A percentile compares a stretch with the other conserved stretches of the same genome.
These are phyloP conservation scores for Plasmodium ovale DNA, from an alignment of 169 alveolate species.

Conservation along the genomic window DNA sequence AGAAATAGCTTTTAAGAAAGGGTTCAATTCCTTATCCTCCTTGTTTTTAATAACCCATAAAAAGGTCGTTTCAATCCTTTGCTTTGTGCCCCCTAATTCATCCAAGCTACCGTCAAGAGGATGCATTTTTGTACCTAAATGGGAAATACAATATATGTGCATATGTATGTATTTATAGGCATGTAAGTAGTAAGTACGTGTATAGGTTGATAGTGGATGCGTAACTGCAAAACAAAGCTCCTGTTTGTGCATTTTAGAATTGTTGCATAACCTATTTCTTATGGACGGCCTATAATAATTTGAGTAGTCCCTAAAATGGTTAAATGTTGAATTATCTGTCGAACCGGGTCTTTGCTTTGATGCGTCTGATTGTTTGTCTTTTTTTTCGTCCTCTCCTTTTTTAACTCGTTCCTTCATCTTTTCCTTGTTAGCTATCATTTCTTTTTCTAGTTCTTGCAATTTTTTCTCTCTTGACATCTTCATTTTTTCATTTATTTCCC, in stretches of 20 bases:
- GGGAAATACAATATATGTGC: conserved; percentile 1
- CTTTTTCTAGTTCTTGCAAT: conserved; percentile 67
- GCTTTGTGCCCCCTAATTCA: conserved; percentile 68
- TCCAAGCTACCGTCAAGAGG: conserved; percentile 75
- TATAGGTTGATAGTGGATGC: too few relatives aligned
- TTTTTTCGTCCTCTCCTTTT: conserved; percentile 41
- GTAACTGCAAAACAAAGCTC: background rate
- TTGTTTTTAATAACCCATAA: conserved; percentile 2
- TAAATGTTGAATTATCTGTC: conserved; percentile 55
- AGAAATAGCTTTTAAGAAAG: conserved; percentile 8
- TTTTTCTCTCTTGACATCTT: conserved; percentile 60
- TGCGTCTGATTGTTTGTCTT: conserved; percentile 19
- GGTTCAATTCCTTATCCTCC: background rate
- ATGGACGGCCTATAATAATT: conserved; percentile 69
- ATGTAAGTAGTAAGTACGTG: background rate
- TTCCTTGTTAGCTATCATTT: conserved; percentile 58
- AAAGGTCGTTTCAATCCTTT: background rate
- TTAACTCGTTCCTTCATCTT: conserved; percentile 55
- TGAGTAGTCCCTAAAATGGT: conserved; percentile 67
- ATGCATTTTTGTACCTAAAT: conserved; percentile 33
- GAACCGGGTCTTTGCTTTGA: conserved; percentile 42
- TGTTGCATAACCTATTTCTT: conserved; percentile 45
- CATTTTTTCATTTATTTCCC: conserved; percentile 51
- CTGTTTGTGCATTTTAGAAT: conserved; percentile 4
- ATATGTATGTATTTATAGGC: background rate